Evolutionary conservation across 169 alveolate species (phyloP).

Genomic region (Hammondia hammondi): DNA sequence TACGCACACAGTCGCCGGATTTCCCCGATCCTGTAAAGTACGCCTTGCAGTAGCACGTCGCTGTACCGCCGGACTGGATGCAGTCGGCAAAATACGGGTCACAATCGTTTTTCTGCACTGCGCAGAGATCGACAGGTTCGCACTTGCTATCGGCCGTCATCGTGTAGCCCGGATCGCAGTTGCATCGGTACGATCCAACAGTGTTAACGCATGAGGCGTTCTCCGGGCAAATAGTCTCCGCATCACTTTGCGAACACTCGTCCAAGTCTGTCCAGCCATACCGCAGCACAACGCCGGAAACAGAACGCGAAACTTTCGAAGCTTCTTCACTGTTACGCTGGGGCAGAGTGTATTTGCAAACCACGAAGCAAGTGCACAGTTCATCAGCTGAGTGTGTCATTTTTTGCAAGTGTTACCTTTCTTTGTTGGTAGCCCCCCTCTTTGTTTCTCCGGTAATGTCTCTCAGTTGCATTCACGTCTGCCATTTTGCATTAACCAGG

Average conservation of each 20-base stretch:
- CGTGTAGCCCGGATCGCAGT: conserved; percentile 62
- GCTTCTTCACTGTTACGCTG: too few relatives aligned
- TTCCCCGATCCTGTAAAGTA: conserved; percentile 68
- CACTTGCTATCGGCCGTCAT: background rate
- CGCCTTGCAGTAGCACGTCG: conserved; percentile 65
- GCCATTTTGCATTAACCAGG: too few relatives aligned
- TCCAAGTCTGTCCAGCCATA: conserved; percentile 61
- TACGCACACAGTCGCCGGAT: conserved; percentile 43
- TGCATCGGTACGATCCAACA: conserved; percentile 68
- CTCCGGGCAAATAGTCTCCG: conserved; percentile 42
- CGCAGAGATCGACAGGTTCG: conserved; percentile 40
- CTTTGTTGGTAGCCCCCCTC: too few relatives aligned
- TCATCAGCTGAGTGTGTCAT: too few relatives aligned
- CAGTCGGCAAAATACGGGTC: conserved; percentile 59
- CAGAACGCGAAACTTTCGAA: conserved; percentile 42
- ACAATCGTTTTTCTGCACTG: conserved; percentile 58
- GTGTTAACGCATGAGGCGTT: conserved; percentile 68
- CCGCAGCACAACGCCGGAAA: conserved; percentile 63
- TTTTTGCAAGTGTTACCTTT: too few relatives aligned
- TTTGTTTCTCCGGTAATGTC: too few relatives aligned
- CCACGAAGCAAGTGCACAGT: too few relatives aligned
- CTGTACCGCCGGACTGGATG: conserved; percentile 58
- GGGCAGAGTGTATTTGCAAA: too few relatives aligned
- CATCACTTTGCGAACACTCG: conserved; percentile 67
- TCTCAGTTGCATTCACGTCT: too few relatives aligned